These are phyloP conservation scores for Perilla frutescens DNA, from an alignment of 257 asterid genomes.

Conservation along the genomic window DNA sequence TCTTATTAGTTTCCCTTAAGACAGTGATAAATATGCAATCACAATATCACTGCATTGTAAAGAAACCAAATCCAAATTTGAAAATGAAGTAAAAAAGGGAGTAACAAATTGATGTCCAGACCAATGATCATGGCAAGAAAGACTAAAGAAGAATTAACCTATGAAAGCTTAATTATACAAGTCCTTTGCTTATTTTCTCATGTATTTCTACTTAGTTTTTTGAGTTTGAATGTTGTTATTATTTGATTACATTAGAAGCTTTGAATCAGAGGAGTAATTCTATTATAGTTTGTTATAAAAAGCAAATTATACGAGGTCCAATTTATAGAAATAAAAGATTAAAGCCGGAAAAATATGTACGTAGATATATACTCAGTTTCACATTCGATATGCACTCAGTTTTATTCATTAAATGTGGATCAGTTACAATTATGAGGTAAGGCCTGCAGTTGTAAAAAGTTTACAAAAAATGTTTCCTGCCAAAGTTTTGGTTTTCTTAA, in stretches of 20 bases:
- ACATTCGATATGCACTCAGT: background rate
- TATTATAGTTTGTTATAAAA: background rate
- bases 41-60: background rate
- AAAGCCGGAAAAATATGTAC: background rate
- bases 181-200: background rate
- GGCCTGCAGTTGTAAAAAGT: background rate
- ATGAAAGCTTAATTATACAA: background rate
- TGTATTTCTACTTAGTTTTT: background rate
- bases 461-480: background rate
- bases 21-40: background rate
- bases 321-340: background rate
- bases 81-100: background rate
- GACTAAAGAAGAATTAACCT: background rate
- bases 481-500: background rate
- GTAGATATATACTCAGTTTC: background rate
- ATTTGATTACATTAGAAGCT: background rate
- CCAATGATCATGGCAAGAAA: background rate
- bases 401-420: background rate
- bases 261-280: background rate
- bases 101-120: background rate
- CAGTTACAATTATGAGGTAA: background rate
- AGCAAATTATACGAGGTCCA: background rate
- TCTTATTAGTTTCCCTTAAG: background rate
- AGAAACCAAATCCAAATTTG: conserved; percentile 21
- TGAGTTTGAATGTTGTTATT: background rate